These are phyloP conservation scores for Nitzschia palea DNA, from an alignment of 108 stramenopile species.

Conservation along the genomic window DNA sequence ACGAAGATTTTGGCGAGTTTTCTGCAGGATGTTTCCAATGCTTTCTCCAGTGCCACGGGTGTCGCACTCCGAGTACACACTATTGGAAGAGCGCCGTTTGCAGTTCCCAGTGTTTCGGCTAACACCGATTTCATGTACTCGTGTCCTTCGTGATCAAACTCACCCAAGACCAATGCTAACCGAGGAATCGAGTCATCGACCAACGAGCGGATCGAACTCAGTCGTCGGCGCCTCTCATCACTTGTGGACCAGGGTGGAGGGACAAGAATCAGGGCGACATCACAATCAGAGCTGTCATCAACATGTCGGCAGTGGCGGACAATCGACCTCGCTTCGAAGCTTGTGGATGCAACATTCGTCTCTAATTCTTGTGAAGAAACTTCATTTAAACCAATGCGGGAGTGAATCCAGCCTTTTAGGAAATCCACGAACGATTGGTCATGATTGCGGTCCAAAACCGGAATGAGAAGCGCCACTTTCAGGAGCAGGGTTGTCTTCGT, in stretches of 20 bases:
- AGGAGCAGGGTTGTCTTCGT: conserved; percentile 24
- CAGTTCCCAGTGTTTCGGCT: conserved; percentile 3
- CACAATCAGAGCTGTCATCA: conserved; percentile 17
- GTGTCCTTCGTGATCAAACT: not conserved
- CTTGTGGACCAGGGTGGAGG: conserved; percentile 16
- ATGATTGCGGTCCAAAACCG: not conserved
- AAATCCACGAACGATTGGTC: conserved; percentile 14
- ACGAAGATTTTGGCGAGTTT: conserved; percentile 20
- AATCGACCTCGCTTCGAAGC: conserved; percentile 18
- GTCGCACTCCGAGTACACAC: conserved; percentile 9
- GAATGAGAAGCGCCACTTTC: conserved; percentile 34
- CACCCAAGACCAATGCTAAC: conserved; percentile 17
- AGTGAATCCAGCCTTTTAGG: conserved; percentile 24
- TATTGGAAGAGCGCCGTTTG: conserved; percentile 1
- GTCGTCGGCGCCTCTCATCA: not conserved
- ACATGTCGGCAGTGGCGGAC: not conserved
- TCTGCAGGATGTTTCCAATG: conserved; percentile 15
- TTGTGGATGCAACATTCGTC: not conserved
- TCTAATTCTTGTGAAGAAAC: not conserved
- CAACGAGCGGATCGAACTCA: not conserved
- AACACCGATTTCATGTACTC: conserved; percentile 2
- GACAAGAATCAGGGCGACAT: conserved; percentile 34
- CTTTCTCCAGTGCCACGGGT: conserved; percentile 2
- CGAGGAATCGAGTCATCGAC: conserved; percentile 26
- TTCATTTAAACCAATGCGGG: conserved; percentile 16